phyloP scores from a whole-genome alignment of 2,329 filamentous ascomycete genomes.

The Ilyonectria destructans region DNA sequence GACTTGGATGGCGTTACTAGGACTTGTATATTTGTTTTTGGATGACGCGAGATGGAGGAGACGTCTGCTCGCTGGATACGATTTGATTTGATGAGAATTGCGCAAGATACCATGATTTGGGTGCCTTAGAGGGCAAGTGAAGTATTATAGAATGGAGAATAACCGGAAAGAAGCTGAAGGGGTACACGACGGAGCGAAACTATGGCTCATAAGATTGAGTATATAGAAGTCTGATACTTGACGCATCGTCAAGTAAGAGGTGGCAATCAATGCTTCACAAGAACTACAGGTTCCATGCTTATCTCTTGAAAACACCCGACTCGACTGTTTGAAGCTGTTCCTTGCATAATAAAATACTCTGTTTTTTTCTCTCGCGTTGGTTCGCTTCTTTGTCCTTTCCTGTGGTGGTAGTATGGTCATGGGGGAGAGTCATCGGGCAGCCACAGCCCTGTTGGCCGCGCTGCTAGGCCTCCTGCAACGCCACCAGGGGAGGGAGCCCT shows the following conservation, averaged over 20 bases:
- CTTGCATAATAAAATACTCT: neutral
- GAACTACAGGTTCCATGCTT: neutral
- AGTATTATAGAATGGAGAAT: neutral
- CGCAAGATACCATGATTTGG: conserved; percentile 12
- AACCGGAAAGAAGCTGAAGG: neutral
- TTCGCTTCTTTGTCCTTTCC: neutral
- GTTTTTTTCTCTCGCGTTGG: neutral
- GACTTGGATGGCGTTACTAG: neutral
- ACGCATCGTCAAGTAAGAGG: neutral
- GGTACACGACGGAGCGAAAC: too few species aligned
- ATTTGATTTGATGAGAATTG: conserved; percentile 5
- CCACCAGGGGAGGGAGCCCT: neutral
- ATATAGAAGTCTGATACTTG: neutral
- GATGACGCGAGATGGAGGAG: neutral
- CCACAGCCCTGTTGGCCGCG: neutral
- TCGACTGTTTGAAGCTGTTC: neutral
- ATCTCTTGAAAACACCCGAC: neutral
- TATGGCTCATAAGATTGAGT: neutral
- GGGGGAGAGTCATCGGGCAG: neutral
- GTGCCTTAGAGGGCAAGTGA: neutral
- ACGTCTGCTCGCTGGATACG: neutral
- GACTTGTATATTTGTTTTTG: neutral
- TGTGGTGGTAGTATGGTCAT: neutral
- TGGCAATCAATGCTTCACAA: neutral
- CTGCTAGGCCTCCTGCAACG: neutral